Evolutionary conservation across 345 rosid species (phyloP), one percentile per base, ranked within the genome.

Genomic region (Eucalyptus brandiana): DNA sequence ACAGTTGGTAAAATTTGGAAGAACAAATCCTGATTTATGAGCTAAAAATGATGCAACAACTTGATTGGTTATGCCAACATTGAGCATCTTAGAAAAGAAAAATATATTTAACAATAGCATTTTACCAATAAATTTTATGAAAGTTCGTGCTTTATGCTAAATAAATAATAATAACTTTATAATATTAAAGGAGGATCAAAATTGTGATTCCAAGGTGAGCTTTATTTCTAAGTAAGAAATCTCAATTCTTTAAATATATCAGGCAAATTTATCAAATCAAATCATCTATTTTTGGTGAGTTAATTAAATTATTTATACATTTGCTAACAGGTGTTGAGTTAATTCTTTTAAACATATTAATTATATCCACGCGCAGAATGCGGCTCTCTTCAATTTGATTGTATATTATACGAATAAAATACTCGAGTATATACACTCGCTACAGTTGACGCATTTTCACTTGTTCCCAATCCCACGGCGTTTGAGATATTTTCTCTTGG

Each of bases 21-120:
- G 28, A 23, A 21, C 5, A 0, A 56, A 21, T 24, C 62, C 3
- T 1, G 1, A 9, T 4, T 56, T 56, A 0, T 23, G 1, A 56
- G 5, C 28, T 56, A 1, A 56, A 56, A 56, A 56, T 53, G 10
- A 19, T 18, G 9, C 24, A 8, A 53, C 10, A 19, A 19, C 58
- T 53, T 21, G 51, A 49, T 15, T 49, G 51, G 51, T 56, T 21
- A 23, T 56, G 6, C 62, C 62, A 56, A 56, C 30, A 21, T 56
- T 23, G 1, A 56, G 12, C 28, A 24, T 23, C 6, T 56, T 56
- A 56, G 28, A 56, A 21, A 54, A 56, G 24, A 21, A 8, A 56
- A 9, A 51, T 23, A 54, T 21, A 51, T 21, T 54, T 56, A 8
- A 56, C 28, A 5, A 9, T 56, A 56, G 28, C 62, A 23, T 24